Percentiles rank a stretch among this genome's conserved stretches.
phyloP scores from a whole-genome alignment of 805 yeast species.

The Teunomyces atbi region DNA sequence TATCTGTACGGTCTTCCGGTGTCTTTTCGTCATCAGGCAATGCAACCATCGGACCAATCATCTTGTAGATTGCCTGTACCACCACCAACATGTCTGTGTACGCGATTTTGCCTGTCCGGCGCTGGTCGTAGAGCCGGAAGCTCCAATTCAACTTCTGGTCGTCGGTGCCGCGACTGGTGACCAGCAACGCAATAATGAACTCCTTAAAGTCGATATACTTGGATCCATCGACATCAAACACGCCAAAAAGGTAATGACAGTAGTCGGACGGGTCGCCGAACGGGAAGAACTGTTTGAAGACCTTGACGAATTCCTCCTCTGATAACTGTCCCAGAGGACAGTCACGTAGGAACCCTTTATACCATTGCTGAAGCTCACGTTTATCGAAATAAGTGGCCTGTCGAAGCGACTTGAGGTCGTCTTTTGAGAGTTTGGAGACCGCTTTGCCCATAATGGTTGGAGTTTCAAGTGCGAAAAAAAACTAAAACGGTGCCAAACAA shows the following conservation, averaged over 20 bases:
- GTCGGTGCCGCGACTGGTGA: slow-evolving; percentile 80
- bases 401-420: slow-evolving; percentile 78
- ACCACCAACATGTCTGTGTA: slow-evolving; percentile 79
- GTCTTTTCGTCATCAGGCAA: slow-evolving; percentile 87
- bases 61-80: slow-evolving; percentile 81
- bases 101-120: slow-evolving; percentile 71
- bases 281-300: slow-evolving; percentile 95
- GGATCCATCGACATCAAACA: slow-evolving; percentile 77
- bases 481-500: neutral
- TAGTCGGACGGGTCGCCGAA: slow-evolving; percentile 96
- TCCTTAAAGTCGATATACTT: slow-evolving; percentile 90
- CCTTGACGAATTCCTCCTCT: slow-evolving; percentile 83
- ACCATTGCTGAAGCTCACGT: slow-evolving; percentile 97
- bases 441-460: slow-evolving; percentile 77
- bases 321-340: slow-evolving; percentile 89
- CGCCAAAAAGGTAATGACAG: slow-evolving; percentile 83
- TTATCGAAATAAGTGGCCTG: slow-evolving; percentile 89
- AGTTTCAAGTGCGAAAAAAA: neutral
- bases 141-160: slow-evolving; percentile 91
- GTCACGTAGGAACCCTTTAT: slow-evolving; percentile 90
- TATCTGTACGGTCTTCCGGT: slow-evolving; percentile 82
- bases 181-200: slow-evolving; percentile 81
- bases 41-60: slow-evolving; percentile 94
- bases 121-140: slow-evolving; percentile 81
- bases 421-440: slow-evolving; percentile 87